phyloP scores from a whole-genome alignment of 768 basidiomycete species.

The Antrodiella citrinella region DNA sequence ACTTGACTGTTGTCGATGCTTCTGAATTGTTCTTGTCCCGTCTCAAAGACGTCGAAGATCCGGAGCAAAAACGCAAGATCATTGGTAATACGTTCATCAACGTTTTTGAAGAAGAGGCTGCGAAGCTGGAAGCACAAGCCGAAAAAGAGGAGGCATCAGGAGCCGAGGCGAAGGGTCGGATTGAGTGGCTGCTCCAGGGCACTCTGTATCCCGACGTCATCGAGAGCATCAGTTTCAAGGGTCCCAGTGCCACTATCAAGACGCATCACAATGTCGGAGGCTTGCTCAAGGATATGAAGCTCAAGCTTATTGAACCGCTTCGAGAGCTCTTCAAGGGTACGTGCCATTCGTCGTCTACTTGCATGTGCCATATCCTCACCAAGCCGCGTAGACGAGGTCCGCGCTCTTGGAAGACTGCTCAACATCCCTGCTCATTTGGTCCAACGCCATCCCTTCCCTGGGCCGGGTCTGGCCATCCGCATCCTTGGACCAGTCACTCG shows the following conservation, averaged over 20 bases:
- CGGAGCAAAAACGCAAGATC: slow-evolving; percentile 94
- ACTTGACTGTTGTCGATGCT: slow-evolving; percentile 92
- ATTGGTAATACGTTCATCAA: slow-evolving; percentile 99
- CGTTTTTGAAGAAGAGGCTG: slow-evolving; percentile 91
- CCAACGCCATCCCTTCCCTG: slow-evolving; percentile 97
- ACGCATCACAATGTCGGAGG: slow-evolving; percentile 99
- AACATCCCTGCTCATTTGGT: slow-evolving; percentile 90
- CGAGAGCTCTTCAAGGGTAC: slow-evolving; percentile 97
- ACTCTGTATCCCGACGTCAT: slow-evolving; percentile 99
- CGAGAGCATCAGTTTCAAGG: slow-evolving; percentile 99
- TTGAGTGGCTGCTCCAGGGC: slow-evolving; percentile 96
- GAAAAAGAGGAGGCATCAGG: slow-evolving; percentile 66
- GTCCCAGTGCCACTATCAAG: slow-evolving; percentile 98
- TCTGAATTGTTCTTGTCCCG: slow-evolving; percentile 87
- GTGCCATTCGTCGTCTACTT: slow-evolving; percentile 9
- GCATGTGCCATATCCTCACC: background rate
- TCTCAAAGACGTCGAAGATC: slow-evolving; percentile 89
- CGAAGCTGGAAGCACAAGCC: slow-evolving; percentile 76
- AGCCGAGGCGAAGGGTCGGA: slow-evolving; percentile 73
- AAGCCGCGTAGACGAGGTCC: slow-evolving; percentile 77
- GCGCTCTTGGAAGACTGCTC: slow-evolving; percentile 84
- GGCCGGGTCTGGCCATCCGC: slow-evolving; percentile 95
- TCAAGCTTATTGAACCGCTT: slow-evolving; percentile 96
- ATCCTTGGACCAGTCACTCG: slow-evolving; percentile 94
- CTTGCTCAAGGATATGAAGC: slow-evolving; percentile 92